Evolutionary conservation across 441 rosid genomes (phyloP).

Genomic region (Erodium texanum): DNA sequence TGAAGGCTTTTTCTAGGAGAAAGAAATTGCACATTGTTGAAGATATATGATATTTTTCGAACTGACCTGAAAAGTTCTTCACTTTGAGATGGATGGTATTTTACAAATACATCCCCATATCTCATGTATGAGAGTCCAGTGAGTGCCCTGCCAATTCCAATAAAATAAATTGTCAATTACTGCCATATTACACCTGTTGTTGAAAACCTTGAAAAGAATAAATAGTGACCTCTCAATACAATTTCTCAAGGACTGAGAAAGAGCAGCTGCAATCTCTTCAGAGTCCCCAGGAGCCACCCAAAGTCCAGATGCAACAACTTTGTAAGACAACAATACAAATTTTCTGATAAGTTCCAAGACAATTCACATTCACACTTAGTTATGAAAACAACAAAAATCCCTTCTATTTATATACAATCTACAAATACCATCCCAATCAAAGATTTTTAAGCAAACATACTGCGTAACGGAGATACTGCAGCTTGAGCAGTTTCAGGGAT

Average conservation of each 20-base stretch:
- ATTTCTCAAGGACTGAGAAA: conserved; percentile 85
- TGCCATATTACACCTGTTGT: conserved; percentile 12
- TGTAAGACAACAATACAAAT: conserved; percentile 10
- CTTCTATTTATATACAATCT: not conserved
- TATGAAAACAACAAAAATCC: not conserved
- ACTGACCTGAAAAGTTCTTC: conserved; percentile 78
- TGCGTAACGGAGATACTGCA: conserved; percentile 80
- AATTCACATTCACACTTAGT: not conserved
- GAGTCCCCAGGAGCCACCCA: conserved; percentile 99
- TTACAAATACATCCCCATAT: conserved; percentile 92
- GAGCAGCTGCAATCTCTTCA: conserved; percentile 96
- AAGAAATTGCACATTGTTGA: no score
- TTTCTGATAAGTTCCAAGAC: not conserved
- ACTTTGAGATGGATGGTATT: conserved; percentile 63
- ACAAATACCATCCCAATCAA: not conserved
- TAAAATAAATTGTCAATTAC: conserved; percentile 15
- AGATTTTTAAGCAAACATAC: conserved; percentile 25
- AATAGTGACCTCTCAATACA: conserved; percentile 75
- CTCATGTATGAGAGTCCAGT: conserved; percentile 75
- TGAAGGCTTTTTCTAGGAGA: not conserved
- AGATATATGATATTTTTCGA: not conserved
- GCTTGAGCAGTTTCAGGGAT: conserved; percentile 72
- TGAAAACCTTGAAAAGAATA: conserved; percentile 16
- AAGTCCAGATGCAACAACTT: conserved; percentile 90
- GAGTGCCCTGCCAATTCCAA: conserved; percentile 53